Evolutionary conservation across 192 early-diverging fungal species (phyloP).

Genomic region (Backusella australiensis): DNA sequence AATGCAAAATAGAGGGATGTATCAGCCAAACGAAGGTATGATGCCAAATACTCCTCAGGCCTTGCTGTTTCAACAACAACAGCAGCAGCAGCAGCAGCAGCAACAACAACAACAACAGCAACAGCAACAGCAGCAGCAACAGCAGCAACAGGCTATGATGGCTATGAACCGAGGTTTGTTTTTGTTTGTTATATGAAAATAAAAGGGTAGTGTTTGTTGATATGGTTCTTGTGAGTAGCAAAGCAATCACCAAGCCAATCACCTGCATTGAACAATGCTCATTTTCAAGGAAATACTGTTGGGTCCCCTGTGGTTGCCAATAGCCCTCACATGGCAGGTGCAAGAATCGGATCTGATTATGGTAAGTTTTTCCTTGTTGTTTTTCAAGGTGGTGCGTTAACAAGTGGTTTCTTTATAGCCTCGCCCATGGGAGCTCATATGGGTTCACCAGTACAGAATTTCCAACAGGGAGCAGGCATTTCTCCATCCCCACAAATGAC

Average conservation of each 20-base stretch:
- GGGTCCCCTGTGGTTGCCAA: slow-evolving; percentile 24
- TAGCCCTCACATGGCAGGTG: slow-evolving; percentile 22
- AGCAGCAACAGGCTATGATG: slow-evolving; percentile 11
- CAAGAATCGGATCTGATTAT: slow-evolving; percentile 19
- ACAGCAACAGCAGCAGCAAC: neutral
- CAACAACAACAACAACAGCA: slow-evolving; percentile 14
- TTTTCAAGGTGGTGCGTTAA: no score
- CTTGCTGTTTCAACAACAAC: slow-evolving; percentile 27
- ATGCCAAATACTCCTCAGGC: slow-evolving; percentile 2
- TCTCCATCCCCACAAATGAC: slow-evolving; percentile 6
- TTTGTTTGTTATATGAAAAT: neutral
- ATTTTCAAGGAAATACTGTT: slow-evolving; percentile 2
- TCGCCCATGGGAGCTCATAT: slow-evolving; percentile 15
- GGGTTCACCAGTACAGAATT: neutral
- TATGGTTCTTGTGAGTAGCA: neutral
- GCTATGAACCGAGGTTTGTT: slow-evolving; percentile 23
- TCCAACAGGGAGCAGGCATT: slow-evolving; percentile 4
- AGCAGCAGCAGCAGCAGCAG: slow-evolving; percentile 15
- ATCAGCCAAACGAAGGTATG: slow-evolving; percentile 21
- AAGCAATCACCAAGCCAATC: slow-evolving; percentile 30
- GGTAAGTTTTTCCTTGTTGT: neutral
- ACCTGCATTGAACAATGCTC: slow-evolving; percentile 20
- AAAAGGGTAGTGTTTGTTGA: neutral
- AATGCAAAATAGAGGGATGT: slow-evolving; percentile 25
- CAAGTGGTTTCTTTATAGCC: neutral